Percentiles rank a stretch among this genome's conserved stretches.
Evolutionary conservation across 2,329 filamentous ascomycete genomes (phyloP).

Genomic region (Penicillium sp.): DNA sequence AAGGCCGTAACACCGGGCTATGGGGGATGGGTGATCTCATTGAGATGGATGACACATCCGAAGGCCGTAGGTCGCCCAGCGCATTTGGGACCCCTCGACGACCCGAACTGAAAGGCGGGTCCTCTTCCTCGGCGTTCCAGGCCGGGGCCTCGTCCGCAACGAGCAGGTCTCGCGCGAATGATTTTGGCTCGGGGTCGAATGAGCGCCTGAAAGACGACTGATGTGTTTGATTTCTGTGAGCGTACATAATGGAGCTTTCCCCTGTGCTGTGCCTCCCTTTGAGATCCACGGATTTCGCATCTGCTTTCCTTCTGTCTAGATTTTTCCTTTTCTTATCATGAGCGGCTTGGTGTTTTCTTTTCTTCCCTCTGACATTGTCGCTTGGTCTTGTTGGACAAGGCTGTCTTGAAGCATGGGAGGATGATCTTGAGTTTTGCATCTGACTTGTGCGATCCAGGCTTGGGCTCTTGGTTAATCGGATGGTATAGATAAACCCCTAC

Average conservation of each 20-base stretch:
- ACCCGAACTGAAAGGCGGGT: conserved; percentile 17
- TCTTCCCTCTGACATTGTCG: conserved; percentile 1
- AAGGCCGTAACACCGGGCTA: conserved; percentile 24
- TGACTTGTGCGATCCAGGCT: not conserved
- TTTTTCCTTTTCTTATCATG: conserved; percentile 6
- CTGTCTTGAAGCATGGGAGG: not conserved
- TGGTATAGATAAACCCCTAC: not conserved
- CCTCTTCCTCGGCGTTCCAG: conserved; percentile 24
- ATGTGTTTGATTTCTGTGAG: conserved; percentile 16
- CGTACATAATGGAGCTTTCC: conserved; percentile 24
- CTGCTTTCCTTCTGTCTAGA: conserved; percentile 1
- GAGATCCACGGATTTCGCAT: conserved; percentile 12
- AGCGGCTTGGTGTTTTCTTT: conserved; percentile 18
- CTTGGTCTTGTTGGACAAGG: not conserved
- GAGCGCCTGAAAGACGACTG: conserved; percentile 31
- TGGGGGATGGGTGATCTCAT: conserved; percentile 41
- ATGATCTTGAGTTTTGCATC: not conserved
- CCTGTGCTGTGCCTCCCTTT: conserved; percentile 8
- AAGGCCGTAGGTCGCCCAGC: conserved; percentile 23
- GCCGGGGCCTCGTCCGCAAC: conserved; percentile 23
- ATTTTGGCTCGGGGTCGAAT: conserved; percentile 11
- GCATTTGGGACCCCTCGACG: conserved; percentile 14
- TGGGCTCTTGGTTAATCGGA: not conserved
- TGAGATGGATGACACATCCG: conserved; percentile 39
- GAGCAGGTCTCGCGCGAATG: conserved; percentile 35